These are phyloP conservation scores for Hypoxylon sp. DNA, from an alignment of 2,329 filamentous ascomycete genomes.

Conservation along the genomic window DNA sequence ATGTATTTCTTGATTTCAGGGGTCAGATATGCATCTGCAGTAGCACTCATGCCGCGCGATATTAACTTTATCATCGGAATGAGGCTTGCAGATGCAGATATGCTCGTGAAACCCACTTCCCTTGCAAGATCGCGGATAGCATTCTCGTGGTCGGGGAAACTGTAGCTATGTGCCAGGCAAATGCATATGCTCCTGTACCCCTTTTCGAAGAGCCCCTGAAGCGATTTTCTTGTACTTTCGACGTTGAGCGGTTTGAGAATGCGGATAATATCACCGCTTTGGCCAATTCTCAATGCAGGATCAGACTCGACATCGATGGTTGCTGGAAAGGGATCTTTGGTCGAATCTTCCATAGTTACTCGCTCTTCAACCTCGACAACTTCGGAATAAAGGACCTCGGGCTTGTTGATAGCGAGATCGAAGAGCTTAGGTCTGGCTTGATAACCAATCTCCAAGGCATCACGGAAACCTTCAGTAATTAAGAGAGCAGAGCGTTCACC, in stretches of 20 bases:
- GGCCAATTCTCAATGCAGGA: conserved; percentile 26
- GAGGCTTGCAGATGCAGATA: conserved; percentile 41
- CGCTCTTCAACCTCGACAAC: conserved; percentile 47
- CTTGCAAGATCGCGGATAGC: conserved; percentile 72
- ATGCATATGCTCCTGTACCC: conserved; percentile 35
- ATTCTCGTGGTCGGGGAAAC: conserved; percentile 75
- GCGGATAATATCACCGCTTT: conserved; percentile 40
- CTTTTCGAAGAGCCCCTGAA: conserved; percentile 27
- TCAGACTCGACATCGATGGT: conserved; percentile 21
- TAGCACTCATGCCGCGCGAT: conserved; percentile 40
- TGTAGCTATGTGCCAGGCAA: conserved; percentile 74
- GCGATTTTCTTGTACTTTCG: conserved; percentile 22
- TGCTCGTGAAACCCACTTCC: conserved; percentile 40
- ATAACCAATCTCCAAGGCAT: conserved; percentile 44
- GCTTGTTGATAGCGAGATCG: conserved; percentile 44
- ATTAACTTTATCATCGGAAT: conserved; percentile 46
- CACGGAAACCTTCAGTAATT: conserved; percentile 71
- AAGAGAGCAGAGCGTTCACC: conserved; percentile 80
- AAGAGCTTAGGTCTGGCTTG: conserved; percentile 47
- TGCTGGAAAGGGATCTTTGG: conserved; percentile 32
- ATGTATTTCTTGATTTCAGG: conserved; percentile 45
- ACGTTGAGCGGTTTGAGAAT: conserved; percentile 37
- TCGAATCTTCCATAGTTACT: conserved; percentile 46
- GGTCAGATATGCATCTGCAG: conserved; percentile 46
- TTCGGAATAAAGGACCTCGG: conserved; percentile 41